phyloP scores from a whole-genome alignment of 2,329 filamentous ascomycete species.

The Aureobasidium uvarum region DNA sequence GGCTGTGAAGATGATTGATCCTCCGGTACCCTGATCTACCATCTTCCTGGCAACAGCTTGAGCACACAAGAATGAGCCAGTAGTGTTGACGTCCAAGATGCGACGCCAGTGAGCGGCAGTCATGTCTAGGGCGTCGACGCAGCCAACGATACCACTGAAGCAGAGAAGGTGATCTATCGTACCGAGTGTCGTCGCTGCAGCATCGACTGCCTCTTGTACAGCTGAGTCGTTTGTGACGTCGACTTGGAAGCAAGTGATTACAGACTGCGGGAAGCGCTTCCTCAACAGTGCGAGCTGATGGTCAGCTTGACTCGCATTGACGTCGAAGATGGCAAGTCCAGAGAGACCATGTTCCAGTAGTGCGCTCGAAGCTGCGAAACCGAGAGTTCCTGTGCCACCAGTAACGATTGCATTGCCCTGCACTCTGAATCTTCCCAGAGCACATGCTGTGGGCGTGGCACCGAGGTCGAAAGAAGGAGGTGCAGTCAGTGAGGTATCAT shows the following conservation, averaged over 20 bases:
- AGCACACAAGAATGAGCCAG: conserved; percentile 68
- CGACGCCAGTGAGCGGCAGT: conserved; percentile 58
- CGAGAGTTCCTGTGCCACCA: conserved; percentile 64
- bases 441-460: conserved; percentile 28
- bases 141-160: conserved; percentile 68
- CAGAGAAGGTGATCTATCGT: conserved; percentile 58
- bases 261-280: conserved; percentile 55
- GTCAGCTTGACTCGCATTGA: conserved; percentile 45
- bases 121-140: conserved; percentile 60
- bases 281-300: conserved; percentile 40
- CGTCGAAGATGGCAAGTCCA: conserved; percentile 61
- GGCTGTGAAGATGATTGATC: conserved; percentile 64
- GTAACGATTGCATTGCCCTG: conserved; percentile 60
- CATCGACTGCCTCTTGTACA: conserved; percentile 47
- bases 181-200: conserved; percentile 48
- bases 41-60: conserved; percentile 61
- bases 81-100: conserved; percentile 69
- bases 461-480: background rate
- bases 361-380: conserved; percentile 57
- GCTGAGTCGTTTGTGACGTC: conserved; percentile 58
- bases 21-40: conserved; percentile 51
- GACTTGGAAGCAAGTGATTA: conserved; percentile 53
- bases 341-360: conserved; percentile 66
- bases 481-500: background rate
- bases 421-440: conserved; percentile 51